Conservation (phyloP, 345 rosid species). For the Hirschfeldia incana region DNA sequence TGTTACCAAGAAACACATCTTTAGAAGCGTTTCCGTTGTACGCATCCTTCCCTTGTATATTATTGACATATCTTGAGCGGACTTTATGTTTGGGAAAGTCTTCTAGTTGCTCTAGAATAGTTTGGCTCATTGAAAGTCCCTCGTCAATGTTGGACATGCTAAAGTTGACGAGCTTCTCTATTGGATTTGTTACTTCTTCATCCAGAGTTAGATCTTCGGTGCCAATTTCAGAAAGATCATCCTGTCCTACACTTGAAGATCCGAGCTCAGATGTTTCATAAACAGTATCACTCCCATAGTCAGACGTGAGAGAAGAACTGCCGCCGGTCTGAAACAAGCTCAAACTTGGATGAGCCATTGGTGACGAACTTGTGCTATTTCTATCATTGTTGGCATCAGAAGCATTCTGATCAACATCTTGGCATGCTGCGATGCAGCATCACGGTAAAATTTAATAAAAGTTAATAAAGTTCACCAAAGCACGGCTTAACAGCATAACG, state of each 20-base stretch:
- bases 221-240: conserved; percentile 68
- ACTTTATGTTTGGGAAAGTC: conserved; percentile 72
- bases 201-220: conserved; percentile 68
- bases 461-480: conserved; percentile 1
- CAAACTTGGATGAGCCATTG: conserved; percentile 50
- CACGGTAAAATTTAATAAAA: conserved; percentile 3
- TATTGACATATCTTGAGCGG: conserved; percentile 52
- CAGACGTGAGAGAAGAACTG: conserved; percentile 75
- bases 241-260: conserved; percentile 68
- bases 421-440: conserved; percentile 71
- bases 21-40: conserved; percentile 64
- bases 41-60: conserved; percentile 44
- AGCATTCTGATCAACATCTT: conserved; percentile 40
- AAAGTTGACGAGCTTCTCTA: conserved; percentile 81
- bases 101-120: conserved; percentile 91
- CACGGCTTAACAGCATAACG: conserved; percentile 12
- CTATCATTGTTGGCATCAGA: conserved; percentile 51
- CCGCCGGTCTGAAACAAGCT: conserved; percentile 56
- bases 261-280: conserved; percentile 90
- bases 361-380: conserved; percentile 47
- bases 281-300: conserved; percentile 91
- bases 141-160: conserved; percentile 94
- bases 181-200: conserved; percentile 78
- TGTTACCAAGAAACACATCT: conserved; percentile 46
- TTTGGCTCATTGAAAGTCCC: conserved; percentile 92